Evolutionary conservation across 2,329 filamentous ascomycete genomes (phyloP).

Genomic region (Cytospora leucostoma): DNA sequence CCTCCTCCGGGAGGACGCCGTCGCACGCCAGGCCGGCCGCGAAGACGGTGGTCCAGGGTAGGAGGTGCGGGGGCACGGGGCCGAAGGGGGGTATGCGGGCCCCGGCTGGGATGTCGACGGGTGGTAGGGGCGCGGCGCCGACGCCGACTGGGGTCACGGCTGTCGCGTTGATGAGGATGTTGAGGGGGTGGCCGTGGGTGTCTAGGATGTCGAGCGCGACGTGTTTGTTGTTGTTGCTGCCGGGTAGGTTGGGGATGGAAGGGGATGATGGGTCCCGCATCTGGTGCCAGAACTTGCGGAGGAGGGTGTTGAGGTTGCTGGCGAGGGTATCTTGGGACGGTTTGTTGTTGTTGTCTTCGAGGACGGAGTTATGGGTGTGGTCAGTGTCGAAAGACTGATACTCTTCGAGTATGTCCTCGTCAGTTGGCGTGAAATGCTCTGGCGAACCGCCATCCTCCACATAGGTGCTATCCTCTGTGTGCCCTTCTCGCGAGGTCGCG

Average conservation of each 20-base stretch:
- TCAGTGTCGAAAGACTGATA: slow-evolving; percentile 1
- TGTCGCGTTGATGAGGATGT: slow-evolving; percentile 40
- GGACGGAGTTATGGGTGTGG: neutral
- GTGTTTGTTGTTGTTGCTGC: slow-evolving; percentile 6
- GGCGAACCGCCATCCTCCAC: slow-evolving; percentile 2
- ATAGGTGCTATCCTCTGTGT: slow-evolving; percentile 19
- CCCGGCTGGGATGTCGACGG: slow-evolving; percentile 43
- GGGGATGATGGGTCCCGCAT: slow-evolving; percentile 30
- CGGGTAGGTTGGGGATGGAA: slow-evolving; percentile 25
- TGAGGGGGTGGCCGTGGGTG: slow-evolving; percentile 31
- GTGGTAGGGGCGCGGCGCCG: slow-evolving; percentile 53
- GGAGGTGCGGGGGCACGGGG: slow-evolving; percentile 43
- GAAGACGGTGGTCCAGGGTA: slow-evolving; percentile 72
- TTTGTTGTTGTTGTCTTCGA: slow-evolving; percentile 1
- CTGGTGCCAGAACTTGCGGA: slow-evolving; percentile 37
- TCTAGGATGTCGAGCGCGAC: slow-evolving; percentile 6
- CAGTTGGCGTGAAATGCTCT: slow-evolving; percentile 6
- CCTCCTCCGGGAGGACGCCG: slow-evolving; percentile 53
- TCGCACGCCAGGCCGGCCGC: slow-evolving; percentile 70
- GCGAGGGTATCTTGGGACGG: slow-evolving; percentile 17
- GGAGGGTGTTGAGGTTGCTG: slow-evolving; percentile 22
- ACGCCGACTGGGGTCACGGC: slow-evolving; percentile 39
- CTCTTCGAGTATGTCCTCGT: slow-evolving; percentile 15
- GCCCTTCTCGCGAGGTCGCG: slow-evolving; percentile 28
- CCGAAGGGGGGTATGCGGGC: slow-evolving; percentile 36